Percentiles rank a stretch among this genome's conserved stretches.
Conservation (phyloP, 768 basidiomycete genomes). For the Trametes gibbosa region DNA sequence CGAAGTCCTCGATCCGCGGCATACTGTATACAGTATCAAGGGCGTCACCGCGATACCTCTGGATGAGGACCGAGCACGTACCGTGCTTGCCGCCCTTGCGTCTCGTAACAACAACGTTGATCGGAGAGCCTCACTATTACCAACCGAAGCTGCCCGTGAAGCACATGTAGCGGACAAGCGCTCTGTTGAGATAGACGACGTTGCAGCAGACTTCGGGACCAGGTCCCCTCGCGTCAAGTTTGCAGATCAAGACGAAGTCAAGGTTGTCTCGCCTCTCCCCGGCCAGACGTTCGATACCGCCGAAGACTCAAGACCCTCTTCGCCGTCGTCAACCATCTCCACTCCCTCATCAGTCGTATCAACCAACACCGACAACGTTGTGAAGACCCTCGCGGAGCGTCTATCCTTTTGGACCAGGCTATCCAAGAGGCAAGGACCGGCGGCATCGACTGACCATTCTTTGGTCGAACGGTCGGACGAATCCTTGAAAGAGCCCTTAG, state of each 20-base stretch:
- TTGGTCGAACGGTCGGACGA: constrained; percentile 14
- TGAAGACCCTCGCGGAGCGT: constrained; percentile 59
- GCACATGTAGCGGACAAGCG: not conserved
- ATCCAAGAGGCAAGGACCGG: constrained; percentile 12
- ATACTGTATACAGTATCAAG: constrained; percentile 66
- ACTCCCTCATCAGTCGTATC: constrained; percentile 49
- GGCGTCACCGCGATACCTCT: constrained; percentile 71
- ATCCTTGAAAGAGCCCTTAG: constrained; percentile 22
- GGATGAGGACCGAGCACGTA: constrained; percentile 57
- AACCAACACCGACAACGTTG: constrained; percentile 45
- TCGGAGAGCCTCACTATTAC: constrained; percentile 46
- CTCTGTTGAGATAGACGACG: constrained; percentile 7
- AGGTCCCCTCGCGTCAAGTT: constrained; percentile 51
- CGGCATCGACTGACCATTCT: constrained; percentile 14
- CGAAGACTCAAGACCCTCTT: constrained; percentile 20
- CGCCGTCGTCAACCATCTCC: constrained; percentile 38
- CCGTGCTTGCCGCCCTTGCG: constrained; percentile 49
- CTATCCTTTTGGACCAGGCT: constrained; percentile 75
- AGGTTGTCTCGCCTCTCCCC: constrained; percentile 39
- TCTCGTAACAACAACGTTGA: constrained; percentile 49
- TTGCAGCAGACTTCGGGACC: constrained; percentile 1
- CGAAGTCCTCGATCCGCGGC: constrained; percentile 62
- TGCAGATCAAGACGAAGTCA: constrained; percentile 44
- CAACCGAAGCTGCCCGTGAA: constrained; percentile 11
- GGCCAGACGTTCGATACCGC: constrained; percentile 20